A percentile compares a stretch with the other conserved stretches of the same genome.
These are phyloP conservation scores for Plasmodium falciparum DNA, from an alignment of 169 alveolate genomes.

Conservation along the genomic window DNA sequence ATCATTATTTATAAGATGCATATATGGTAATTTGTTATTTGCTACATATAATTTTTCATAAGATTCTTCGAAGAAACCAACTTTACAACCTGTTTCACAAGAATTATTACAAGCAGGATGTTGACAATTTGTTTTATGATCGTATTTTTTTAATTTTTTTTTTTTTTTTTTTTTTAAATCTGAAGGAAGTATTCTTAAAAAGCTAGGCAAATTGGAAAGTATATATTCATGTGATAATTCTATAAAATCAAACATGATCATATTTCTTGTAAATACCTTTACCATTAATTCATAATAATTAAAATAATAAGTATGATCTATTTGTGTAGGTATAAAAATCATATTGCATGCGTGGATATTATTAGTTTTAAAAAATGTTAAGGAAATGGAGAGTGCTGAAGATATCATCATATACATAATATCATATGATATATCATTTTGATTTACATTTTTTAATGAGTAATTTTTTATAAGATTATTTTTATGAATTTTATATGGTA, in stretches of 20 bases:
- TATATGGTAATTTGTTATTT: slow-evolving; percentile 54
- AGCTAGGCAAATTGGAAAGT: slow-evolving; percentile 46
- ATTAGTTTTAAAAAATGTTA: slow-evolving; percentile 50
- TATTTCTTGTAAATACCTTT: slow-evolving; percentile 69
- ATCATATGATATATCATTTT: slow-evolving; percentile 36
- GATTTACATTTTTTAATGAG: slow-evolving; percentile 14
- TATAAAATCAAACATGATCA: slow-evolving; percentile 66
- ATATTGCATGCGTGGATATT: slow-evolving; percentile 75
- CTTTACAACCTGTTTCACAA: no score
- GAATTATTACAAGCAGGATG: no score
- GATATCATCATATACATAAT: slow-evolving; percentile 58
- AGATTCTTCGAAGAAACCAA: no score
- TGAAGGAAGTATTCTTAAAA: slow-evolving; percentile 67
- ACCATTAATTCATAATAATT: slow-evolving; percentile 64
- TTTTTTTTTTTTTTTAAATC: slow-evolving; percentile 48
- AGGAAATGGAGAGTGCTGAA: slow-evolving; percentile 34
- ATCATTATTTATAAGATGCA: slow-evolving; percentile 33
- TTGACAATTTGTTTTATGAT: no score
- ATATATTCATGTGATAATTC: slow-evolving; percentile 74
- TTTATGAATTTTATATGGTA: slow-evolving; percentile 62
- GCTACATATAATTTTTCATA: no score
- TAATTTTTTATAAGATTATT: slow-evolving; percentile 44
- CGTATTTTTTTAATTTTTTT: neutral
- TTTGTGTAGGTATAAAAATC: slow-evolving; percentile 67
- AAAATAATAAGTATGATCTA: slow-evolving; percentile 56